Conservation (phyloP, 371 early-diverging fungal species). For the Rhizopus arrhizus region DNA sequence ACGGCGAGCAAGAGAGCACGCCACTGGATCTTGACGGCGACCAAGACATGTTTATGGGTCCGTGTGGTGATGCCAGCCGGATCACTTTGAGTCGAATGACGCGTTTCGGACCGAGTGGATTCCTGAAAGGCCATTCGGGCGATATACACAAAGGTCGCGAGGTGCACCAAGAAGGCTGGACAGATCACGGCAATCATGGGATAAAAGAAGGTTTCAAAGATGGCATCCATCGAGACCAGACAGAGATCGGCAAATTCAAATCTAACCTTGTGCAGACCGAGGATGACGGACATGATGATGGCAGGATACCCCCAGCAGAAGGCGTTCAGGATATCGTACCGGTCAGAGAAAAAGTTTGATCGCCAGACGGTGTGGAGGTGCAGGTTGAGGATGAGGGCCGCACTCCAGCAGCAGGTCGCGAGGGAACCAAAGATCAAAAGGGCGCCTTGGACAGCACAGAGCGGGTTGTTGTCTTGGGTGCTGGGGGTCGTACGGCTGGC, state of each 20-base stretch:
- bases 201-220: slow-evolving; percentile 62
- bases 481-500: slow-evolving; percentile 46
- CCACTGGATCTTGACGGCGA: slow-evolving; percentile 71
- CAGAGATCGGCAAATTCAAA: slow-evolving; percentile 67
- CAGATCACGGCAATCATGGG: slow-evolving; percentile 62
- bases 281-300: slow-evolving; percentile 50
- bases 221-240: slow-evolving; percentile 51
- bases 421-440: slow-evolving; percentile 60
- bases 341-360: slow-evolving; percentile 57
- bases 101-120: slow-evolving; percentile 54
- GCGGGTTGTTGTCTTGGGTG: slow-evolving; percentile 57
- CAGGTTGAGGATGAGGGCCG: slow-evolving; percentile 64
- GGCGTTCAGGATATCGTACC: slow-evolving; percentile 53
- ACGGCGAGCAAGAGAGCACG: slow-evolving; percentile 64
- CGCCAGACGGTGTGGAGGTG: slow-evolving; percentile 74
- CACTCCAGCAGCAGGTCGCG: slow-evolving; percentile 63
- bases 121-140: slow-evolving; percentile 54
- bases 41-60: slow-evolving; percentile 58
- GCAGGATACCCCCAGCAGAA: slow-evolving; percentile 67
- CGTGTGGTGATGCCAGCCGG: slow-evolving; percentile 37
- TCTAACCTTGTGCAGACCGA: slow-evolving; percentile 54
- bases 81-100: slow-evolving; percentile 38
- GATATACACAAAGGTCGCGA: slow-evolving; percentile 66
- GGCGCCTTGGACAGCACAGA: slow-evolving; percentile 66
- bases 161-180: slow-evolving; percentile 61